Conservation (phyloP, 2,329 filamentous ascomycete species). For the Fusarium annulatum region DNA sequence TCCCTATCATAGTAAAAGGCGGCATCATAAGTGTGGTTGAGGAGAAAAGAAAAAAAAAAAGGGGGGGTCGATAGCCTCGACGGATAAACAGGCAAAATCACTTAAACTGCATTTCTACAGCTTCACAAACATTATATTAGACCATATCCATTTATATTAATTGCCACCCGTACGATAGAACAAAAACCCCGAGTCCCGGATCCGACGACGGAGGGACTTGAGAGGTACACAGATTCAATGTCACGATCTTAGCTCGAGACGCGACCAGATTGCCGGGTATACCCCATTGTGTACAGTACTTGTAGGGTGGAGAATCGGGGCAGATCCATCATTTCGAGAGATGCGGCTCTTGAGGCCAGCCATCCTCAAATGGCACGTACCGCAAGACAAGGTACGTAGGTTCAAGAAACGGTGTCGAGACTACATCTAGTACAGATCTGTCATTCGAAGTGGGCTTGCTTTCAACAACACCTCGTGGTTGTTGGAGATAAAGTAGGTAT, state of each 20-base stretch:
- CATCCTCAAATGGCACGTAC: conserved; percentile 30
- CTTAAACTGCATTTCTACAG: background rate
- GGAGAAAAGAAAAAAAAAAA: background rate
- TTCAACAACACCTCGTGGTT: background rate
- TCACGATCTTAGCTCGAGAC: conserved; percentile 47
- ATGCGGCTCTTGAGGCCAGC: conserved; percentile 46
- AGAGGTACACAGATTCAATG: conserved; percentile 43
- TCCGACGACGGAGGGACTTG: conserved; percentile 41
- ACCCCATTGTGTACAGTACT: conserved; percentile 43
- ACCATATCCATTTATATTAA: background rate
- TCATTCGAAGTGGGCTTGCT: background rate
- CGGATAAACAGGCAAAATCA: background rate
- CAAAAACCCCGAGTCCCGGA: conserved; percentile 25
- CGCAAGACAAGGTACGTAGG: conserved; percentile 17
- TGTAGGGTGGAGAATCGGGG: conserved; percentile 43
- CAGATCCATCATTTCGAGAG: conserved; percentile 41
- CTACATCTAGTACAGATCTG: background rate
- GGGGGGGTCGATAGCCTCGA: background rate
- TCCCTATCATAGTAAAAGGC: no score
- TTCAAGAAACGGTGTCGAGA: conserved; percentile 13
- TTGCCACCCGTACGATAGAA: conserved; percentile 16
- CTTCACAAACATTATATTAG: background rate
- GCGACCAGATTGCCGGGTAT: conserved; percentile 44
- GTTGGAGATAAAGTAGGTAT: conserved; percentile 2
- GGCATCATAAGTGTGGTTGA: background rate